Base-by-base conservation (phyloP, 1,284 basidiomycete genomes). In the Sphagnurus paluster region DNA sequence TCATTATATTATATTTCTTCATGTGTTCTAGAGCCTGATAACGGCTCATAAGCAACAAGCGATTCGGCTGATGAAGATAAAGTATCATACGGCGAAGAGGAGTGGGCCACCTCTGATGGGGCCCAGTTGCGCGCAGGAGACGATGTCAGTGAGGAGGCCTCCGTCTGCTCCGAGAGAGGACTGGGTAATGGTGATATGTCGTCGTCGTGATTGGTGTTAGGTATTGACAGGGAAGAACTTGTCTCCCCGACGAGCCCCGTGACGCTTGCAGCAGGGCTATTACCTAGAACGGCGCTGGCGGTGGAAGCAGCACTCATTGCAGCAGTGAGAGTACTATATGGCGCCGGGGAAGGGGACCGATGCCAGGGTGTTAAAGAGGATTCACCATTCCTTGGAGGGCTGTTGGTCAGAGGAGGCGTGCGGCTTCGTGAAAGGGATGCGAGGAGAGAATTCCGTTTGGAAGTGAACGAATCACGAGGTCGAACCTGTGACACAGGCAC, bases 261-360 rank as follows among this genome's bases (percentile, higher is more conserved):
- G 39, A 33, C 34, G 23, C 42, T 38, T 28, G 35, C 24, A 11
- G 50, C 42, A 38, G 50, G 8, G 13, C 44, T 44, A 42, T 54
- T 40, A 9, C 57, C 55, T 28, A 72, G 42, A 26, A 74, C 58
- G 4, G 72, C 70, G 39, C 62, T 63, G 4, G 75, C 75, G 10
- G 74, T 72, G 5, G 74, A 71, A 20, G 71, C 62, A n/a, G 74
- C 65, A 39, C 66, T 68, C 46, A 75, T 49, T 7, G 72, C 72
- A 8, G 74, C 69, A 43, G 55, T 69, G 26, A 76, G 54, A n/a
- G 71, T 71, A 49, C 67, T 71, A 50, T 69, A 72, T 16, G 72
- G 68, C 3, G 72, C 67, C 20, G 73, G 66, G 46, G 63, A 67
- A 40, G 68, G 56, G 16, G 60, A 55, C 34, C 61, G 60, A 42